Evolutionary conservation across 495 filamentous ascomycete species (phyloP).

Genomic region (Acidomyces sp.): DNA sequence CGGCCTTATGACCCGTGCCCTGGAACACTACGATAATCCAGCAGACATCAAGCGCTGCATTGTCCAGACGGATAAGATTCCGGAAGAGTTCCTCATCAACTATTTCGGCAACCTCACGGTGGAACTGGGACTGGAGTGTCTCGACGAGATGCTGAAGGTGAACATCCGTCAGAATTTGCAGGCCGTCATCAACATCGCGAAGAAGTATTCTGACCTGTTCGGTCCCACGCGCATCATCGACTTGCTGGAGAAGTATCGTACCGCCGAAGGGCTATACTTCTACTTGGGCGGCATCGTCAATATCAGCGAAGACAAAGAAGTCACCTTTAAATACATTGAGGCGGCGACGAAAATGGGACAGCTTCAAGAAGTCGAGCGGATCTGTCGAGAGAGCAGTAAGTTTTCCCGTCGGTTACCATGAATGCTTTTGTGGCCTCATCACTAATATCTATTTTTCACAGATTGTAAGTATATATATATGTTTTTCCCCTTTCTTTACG

Average conservation of each 20-base stretch:
- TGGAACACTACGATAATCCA: constrained; percentile 89
- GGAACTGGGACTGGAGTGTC: constrained; percentile 83
- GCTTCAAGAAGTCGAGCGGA: constrained; percentile 87
- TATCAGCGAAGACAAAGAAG: constrained; percentile 84
- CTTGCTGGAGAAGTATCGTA: constrained; percentile 92
- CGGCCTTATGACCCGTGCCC: constrained; percentile 36
- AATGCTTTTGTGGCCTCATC: too few species aligned
- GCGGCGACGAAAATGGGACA: constrained; percentile 87
- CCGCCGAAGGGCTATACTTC: constrained; percentile 91
- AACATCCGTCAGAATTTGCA: constrained; percentile 97
- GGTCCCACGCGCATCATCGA: constrained; percentile 80
- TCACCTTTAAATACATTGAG: constrained; percentile 98
- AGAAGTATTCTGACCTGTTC: constrained; percentile 96
- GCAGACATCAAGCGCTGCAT: constrained; percentile 78
- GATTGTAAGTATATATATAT: too few species aligned
- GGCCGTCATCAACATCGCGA: constrained; percentile 84
- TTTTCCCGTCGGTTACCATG: background rate
- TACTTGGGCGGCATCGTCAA: constrained; percentile 98
- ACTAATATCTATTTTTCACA: too few species aligned
- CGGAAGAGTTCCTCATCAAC: constrained; percentile 74
- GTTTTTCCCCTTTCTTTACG: too few species aligned
- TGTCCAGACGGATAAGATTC: constrained; percentile 70
- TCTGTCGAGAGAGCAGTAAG: constrained; percentile 79
- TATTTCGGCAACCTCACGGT: constrained; percentile 91
- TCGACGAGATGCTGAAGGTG: constrained; percentile 87